Conservation (phyloP, 352 stramenopile genomes). For the Pythium vanterpoolii region DNA sequence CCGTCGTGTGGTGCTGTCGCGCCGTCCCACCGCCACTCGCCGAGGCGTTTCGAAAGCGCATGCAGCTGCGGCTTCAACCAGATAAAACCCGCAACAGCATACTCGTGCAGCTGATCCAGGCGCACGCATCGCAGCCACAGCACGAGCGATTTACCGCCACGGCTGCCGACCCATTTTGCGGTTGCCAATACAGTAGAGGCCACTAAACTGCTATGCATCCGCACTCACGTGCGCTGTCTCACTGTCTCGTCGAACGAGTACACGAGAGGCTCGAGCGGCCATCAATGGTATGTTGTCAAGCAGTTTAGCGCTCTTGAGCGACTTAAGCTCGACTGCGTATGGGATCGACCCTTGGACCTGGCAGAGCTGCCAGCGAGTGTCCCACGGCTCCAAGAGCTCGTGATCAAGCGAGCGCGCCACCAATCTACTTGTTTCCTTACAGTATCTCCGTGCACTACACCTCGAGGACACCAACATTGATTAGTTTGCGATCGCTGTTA, state of each 20-base stretch:
- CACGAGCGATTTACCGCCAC: background rate
- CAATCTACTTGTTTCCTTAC: background rate
- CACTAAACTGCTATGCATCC: background rate
- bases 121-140: background rate
- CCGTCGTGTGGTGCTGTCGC: background rate
- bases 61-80: background rate
- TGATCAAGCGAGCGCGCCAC: background rate
- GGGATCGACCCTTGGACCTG: background rate
- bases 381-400: background rate
- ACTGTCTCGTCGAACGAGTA: background rate
- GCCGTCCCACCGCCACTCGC: background rate
- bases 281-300: background rate
- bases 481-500: conserved; percentile 1
- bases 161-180: background rate
- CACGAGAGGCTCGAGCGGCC: background rate
- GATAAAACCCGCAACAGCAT: background rate
- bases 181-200: background rate
- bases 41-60: background rate
- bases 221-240: background rate
- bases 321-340: background rate
- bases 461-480: background rate
- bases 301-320: background rate
- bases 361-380: background rate
- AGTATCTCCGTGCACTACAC: background rate
- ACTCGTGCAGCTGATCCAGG: background rate